Percentiles rank a stretch among this genome's conserved stretches.
These are phyloP conservation scores for Carex parvula DNA, from an alignment of 176 grass and related monocot genomes.

Conservation along the genomic window DNA sequence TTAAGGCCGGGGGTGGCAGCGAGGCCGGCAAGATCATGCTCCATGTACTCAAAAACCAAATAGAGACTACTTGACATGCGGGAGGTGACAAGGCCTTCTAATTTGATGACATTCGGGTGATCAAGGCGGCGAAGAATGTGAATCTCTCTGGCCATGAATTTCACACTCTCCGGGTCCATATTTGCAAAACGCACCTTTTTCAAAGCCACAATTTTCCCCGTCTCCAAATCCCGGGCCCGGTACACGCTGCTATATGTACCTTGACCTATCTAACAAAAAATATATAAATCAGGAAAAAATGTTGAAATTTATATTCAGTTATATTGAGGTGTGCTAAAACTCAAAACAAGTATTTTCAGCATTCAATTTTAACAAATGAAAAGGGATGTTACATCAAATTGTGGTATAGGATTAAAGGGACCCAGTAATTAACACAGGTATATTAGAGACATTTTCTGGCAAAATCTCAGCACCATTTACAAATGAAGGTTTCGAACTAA, in stretches of 20 bases:
- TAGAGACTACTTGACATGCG: slow-evolving; percentile 88
- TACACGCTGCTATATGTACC: slow-evolving; percentile 98
- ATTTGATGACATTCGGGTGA: slow-evolving; percentile 88
- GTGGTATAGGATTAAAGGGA: not conserved
- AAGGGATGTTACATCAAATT: not conserved
- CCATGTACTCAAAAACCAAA: slow-evolving; percentile 99
- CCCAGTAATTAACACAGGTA: not conserved
- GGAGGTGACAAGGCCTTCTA: slow-evolving; percentile 93
- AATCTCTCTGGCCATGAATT: slow-evolving; percentile 99
- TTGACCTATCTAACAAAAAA: slow-evolving; percentile 86
- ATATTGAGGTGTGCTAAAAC: not conserved
- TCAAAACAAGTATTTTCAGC: not conserved
- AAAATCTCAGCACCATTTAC: not conserved
- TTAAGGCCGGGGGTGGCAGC: slow-evolving; percentile 84
- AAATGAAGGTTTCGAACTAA: not conserved
- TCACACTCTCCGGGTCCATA: slow-evolving; percentile 89
- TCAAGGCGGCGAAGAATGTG: slow-evolving; percentile 89
- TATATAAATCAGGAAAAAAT: slow-evolving; percentile 16
- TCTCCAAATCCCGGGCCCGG: slow-evolving; percentile 91
- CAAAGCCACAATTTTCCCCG: slow-evolving; percentile 83
- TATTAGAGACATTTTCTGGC: not conserved
- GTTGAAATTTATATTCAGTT: not conserved
- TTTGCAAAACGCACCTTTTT: slow-evolving; percentile 97
- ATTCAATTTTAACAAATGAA: not conserved
- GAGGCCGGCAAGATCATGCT: slow-evolving; percentile 87